Evolutionary conservation across 2,329 filamentous ascomycete species (phyloP).

Genomic region (Chaetomium globosum): DNA sequence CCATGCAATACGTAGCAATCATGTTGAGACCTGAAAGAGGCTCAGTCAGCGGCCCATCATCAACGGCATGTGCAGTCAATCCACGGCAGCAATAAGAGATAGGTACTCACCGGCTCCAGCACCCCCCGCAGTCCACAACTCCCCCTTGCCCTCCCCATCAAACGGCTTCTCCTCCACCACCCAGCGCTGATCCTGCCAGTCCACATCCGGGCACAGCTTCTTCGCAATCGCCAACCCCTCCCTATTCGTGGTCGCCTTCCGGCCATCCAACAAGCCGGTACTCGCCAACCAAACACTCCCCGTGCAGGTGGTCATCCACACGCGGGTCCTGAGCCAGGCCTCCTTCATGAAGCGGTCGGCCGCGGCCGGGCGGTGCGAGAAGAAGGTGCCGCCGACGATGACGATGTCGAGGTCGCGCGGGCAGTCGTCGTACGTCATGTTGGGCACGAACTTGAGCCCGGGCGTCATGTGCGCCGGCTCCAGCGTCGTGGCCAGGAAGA

Average conservation of each 20-base stretch:
- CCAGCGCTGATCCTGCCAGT: conserved; percentile 5
- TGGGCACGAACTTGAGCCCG: conserved; percentile 35
- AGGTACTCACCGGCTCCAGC: not conserved
- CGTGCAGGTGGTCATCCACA: conserved; percentile 42
- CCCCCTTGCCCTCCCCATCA: conserved; percentile 3
- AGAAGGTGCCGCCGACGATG: conserved; percentile 44
- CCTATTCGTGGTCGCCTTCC: conserved; percentile 46
- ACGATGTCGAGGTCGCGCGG: conserved; percentile 48
- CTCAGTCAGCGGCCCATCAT: not conserved
- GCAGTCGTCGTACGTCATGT: conserved; percentile 46
- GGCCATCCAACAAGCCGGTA: conserved; percentile 44
- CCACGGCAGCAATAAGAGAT: not conserved
- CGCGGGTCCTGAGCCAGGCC: conserved; percentile 42
- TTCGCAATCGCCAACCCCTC: conserved; percentile 33
- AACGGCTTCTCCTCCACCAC: conserved; percentile 3
- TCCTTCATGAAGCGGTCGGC: conserved; percentile 45
- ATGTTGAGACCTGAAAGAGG: not conserved
- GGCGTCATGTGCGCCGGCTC: not conserved
- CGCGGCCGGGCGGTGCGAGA: conserved; percentile 38
- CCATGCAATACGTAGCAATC: conserved; percentile 25
- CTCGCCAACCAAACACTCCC: conserved; percentile 44
- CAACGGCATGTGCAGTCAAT: too few relatives aligned
- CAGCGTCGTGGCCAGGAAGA: not conserved
- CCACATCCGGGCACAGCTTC: not conserved
- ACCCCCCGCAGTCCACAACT: not conserved